phyloP scores from a whole-genome alignment of 179 eudicot genomes.

The Camellia oleifera region DNA sequence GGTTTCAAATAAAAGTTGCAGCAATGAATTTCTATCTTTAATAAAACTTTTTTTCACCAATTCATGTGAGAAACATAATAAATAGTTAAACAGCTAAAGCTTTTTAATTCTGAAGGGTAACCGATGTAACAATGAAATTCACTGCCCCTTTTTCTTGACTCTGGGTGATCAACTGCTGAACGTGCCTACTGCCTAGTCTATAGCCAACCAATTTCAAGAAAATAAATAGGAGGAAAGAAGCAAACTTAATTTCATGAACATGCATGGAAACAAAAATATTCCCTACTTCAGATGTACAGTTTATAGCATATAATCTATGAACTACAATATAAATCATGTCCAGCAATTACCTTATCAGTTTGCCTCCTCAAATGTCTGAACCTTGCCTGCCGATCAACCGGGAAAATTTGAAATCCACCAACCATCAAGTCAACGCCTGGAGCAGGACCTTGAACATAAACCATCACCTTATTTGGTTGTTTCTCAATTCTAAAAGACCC shows the following conservation, averaged over 20 bases:
- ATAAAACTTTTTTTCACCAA: not conserved
- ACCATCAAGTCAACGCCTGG: constrained; percentile 78
- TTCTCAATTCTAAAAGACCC: constrained; percentile 90
- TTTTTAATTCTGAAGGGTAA: not conserved
- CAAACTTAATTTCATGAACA: not conserved
- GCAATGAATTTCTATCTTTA: not conserved
- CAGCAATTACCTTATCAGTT: constrained; percentile 60
- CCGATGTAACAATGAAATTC: not conserved
- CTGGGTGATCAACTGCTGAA: not conserved
- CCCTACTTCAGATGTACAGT: not conserved
- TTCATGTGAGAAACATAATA: not conserved
- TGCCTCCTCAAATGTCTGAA: constrained; percentile 51
- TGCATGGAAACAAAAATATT: not conserved
- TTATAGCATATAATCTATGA: not conserved
- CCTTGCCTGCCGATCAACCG: constrained; percentile 71
- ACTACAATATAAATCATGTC: not conserved
- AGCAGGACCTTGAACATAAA: constrained; percentile 79
- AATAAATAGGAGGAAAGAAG: too few relatives aligned
- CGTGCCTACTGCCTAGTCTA: too few relatives aligned
- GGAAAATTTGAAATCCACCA: constrained; percentile 75
- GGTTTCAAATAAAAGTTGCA: not conserved
- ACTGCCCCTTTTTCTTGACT: not conserved
- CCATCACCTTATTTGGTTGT: constrained; percentile 65
- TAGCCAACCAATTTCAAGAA: too few relatives aligned
- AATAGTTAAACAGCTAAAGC: not conserved